Conservation (phyloP, 1,284 basidiomycete genomes). For the Heterobasidion occidentale region DNA sequence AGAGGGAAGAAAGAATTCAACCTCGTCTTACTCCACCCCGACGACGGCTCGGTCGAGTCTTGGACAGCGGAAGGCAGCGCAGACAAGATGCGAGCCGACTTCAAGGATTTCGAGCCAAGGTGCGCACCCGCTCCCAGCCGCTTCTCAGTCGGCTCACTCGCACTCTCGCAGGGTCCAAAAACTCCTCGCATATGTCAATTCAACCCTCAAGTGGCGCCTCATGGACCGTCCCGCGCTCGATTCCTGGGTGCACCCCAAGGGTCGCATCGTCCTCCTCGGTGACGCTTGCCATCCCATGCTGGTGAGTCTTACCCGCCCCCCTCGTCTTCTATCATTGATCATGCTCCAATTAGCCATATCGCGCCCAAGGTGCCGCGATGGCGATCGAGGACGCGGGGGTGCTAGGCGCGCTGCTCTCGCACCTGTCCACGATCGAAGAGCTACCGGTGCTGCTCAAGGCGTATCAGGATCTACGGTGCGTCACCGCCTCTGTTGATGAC, state of each 20-base stretch:
- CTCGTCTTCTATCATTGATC: not conserved
- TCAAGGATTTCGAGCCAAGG: slow-evolving; percentile 36
- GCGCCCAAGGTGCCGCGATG: slow-evolving; percentile 63
- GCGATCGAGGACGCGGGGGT: slow-evolving; percentile 63
- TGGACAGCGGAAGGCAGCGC: slow-evolving; percentile 37
- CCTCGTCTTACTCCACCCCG: slow-evolving; percentile 34
- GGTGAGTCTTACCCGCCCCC: slow-evolving; percentile 24
- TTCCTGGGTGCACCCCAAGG: slow-evolving; percentile 32
- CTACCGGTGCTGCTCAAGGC: slow-evolving; percentile 39
- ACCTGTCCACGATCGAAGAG: slow-evolving; percentile 31
- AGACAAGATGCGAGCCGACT: slow-evolving; percentile 36
- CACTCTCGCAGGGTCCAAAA: slow-evolving; percentile 26
- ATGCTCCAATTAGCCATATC: slow-evolving; percentile 40
- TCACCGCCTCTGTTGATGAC: slow-evolving; percentile 11
- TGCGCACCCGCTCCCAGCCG: slow-evolving; percentile 10
- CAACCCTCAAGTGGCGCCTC: slow-evolving; percentile 37
- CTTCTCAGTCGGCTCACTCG: not conserved
- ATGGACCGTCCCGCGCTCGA: slow-evolving; percentile 33
- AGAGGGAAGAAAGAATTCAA: slow-evolving; percentile 33
- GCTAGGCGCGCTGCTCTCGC: slow-evolving; percentile 50
- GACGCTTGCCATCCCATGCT: slow-evolving; percentile 57
- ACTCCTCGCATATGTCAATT: slow-evolving; percentile 28
- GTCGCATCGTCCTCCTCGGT: slow-evolving; percentile 31
- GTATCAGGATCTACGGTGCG: slow-evolving; percentile 43
- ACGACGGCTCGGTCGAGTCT: slow-evolving; percentile 36